phyloP scores from a whole-genome alignment of 306 rosid genomes.

The Medicago arabica region DNA sequence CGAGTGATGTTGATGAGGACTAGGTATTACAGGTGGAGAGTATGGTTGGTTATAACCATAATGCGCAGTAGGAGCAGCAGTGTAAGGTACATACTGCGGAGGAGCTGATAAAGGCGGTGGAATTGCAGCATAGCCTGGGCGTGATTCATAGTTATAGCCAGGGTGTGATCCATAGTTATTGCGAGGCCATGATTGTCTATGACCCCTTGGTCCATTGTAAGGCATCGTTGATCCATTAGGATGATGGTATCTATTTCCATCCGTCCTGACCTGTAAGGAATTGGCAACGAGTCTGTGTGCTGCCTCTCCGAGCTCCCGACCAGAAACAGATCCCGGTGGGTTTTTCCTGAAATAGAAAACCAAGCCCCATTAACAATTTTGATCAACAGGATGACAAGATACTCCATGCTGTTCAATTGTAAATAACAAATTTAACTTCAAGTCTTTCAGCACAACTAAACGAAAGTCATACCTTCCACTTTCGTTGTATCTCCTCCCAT shows the following conservation, averaged over 20 bases:
- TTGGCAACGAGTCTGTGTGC: constrained; percentile 71
- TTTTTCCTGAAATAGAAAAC: constrained; percentile 57
- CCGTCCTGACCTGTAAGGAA: constrained; percentile 57
- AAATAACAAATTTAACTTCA: constrained; percentile 25
- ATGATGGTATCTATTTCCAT: constrained; percentile 47
- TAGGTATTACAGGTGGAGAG: constrained; percentile 10
- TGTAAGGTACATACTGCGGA: constrained; percentile 43
- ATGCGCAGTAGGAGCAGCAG: constrained; percentile 40
- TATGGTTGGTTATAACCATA: constrained; percentile 50
- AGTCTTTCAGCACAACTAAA: constrained; percentile 5
- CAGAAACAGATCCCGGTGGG: constrained; percentile 67
- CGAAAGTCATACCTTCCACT: constrained; percentile 57
- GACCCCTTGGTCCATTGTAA: constrained; percentile 41
- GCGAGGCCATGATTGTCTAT: background rate
- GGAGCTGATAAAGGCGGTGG: constrained; percentile 48
- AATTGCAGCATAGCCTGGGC: constrained; percentile 43
- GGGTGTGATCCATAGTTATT: constrained; percentile 42
- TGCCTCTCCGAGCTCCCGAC: constrained; percentile 70
- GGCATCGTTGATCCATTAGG: constrained; percentile 44
- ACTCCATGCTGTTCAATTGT: constrained; percentile 13
- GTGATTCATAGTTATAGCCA: constrained; percentile 48
- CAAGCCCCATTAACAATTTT: constrained; percentile 17
- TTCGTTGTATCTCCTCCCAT: constrained; percentile 1
- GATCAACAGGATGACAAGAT: constrained; percentile 10
- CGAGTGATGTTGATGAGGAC: constrained; percentile 43